Conservation (phyloP, 345 rosid species). For the Erodium maritimum region DNA sequence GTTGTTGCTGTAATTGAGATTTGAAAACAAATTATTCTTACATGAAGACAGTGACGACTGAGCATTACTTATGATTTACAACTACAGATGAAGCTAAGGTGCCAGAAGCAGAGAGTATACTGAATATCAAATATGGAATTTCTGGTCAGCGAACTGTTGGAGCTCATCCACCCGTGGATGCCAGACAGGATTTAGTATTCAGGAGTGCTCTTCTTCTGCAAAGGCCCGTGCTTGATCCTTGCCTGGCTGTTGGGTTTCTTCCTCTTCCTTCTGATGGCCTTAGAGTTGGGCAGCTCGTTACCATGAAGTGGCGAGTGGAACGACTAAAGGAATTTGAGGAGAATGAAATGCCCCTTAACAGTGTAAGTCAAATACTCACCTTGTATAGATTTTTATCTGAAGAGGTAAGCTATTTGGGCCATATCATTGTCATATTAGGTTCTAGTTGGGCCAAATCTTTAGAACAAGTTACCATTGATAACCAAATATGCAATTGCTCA, state of each 20-base stretch:
- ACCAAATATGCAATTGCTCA: no score
- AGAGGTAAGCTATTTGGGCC: background rate
- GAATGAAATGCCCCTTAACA: conserved; percentile 20
- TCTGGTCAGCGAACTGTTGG: conserved; percentile 67
- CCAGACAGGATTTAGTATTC: conserved; percentile 55
- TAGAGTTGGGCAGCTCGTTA: conserved; percentile 78
- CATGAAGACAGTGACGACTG: background rate
- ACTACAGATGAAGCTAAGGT: conserved; percentile 34
- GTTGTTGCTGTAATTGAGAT: background rate
- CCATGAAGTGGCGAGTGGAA: conserved; percentile 86
- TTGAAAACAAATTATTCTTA: background rate
- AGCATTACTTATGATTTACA: conserved; percentile 4
- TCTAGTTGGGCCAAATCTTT: no score
- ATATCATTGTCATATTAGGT: background rate
- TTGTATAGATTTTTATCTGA: no score
- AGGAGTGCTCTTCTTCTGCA: conserved; percentile 64
- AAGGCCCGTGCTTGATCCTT: conserved; percentile 87
- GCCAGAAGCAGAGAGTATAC: conserved; percentile 44
- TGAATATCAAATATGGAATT: conserved; percentile 68
- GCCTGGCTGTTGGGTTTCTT: conserved; percentile 86
- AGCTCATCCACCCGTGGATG: conserved; percentile 65
- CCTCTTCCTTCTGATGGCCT: conserved; percentile 71
- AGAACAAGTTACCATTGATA: no score
- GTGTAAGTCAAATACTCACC: conserved; percentile 31
- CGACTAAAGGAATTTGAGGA: conserved; percentile 54